Evolutionary conservation across 2,329 filamentous ascomycete genomes (phyloP).

Genomic region (Cladorrhinum sp.): DNA sequence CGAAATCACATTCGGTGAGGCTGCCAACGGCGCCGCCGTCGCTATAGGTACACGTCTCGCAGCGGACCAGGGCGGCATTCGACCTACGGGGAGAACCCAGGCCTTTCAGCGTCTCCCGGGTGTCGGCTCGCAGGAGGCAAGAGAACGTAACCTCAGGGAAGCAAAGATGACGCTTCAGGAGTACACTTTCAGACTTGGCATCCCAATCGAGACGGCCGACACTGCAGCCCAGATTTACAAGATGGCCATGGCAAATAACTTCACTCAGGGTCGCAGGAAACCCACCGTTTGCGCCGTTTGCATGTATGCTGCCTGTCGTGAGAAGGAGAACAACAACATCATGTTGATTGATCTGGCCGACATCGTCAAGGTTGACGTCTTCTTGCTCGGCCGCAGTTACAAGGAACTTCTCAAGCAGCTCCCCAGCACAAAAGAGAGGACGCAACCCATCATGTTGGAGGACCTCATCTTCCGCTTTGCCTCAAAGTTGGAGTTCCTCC

Average conservation of each 20-base stretch:
- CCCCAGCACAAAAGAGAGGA: slow-evolving; percentile 51
- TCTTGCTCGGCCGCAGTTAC: slow-evolving; percentile 85
- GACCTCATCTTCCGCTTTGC: slow-evolving; percentile 90
- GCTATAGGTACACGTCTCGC: slow-evolving; percentile 88
- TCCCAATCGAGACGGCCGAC: slow-evolving; percentile 62
- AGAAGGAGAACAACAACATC: slow-evolving; percentile 73
- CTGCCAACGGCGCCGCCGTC: slow-evolving; percentile 76
- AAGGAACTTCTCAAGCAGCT: slow-evolving; percentile 73
- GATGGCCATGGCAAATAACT: slow-evolving; percentile 69
- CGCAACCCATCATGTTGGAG: slow-evolving; percentile 75
- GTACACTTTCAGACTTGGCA: slow-evolving; percentile 57
- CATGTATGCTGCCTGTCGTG: slow-evolving; percentile 83
- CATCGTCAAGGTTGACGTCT: slow-evolving; percentile 79
- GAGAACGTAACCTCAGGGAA: slow-evolving; percentile 59
- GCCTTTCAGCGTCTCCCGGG: slow-evolving; percentile 56
- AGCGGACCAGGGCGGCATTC: slow-evolving; percentile 78
- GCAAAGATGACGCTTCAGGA: slow-evolving; percentile 58
- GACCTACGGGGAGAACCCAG: slow-evolving; percentile 55
- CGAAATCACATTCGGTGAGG: slow-evolving; percentile 89
- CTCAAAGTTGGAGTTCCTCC: slow-evolving; percentile 84
- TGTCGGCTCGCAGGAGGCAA: slow-evolving; percentile 53
- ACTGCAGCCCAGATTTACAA: slow-evolving; percentile 72
- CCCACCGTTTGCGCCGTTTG: slow-evolving; percentile 86
- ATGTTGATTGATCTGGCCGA: slow-evolving; percentile 97
- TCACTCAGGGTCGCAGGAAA: slow-evolving; percentile 81